Evolutionary conservation across 805 yeast species (phyloP).

Genomic region (Zygosaccharomyces kombuchaensis): DNA sequence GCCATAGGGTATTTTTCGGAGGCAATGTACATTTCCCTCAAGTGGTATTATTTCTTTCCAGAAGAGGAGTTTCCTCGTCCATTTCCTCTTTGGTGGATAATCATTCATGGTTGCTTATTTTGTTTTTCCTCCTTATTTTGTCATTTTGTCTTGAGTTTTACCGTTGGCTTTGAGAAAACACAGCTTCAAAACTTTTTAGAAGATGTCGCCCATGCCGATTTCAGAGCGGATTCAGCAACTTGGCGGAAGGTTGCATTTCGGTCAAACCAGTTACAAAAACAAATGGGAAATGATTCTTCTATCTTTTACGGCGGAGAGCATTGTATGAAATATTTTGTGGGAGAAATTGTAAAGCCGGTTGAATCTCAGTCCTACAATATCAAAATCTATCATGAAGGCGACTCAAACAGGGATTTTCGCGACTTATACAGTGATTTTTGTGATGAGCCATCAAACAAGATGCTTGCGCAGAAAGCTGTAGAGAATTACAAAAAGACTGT

Average conservation of each 20-base stretch:
- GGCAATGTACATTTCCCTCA: too few relatives aligned
- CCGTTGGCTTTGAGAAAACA: too few relatives aligned
- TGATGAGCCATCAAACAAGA: not conserved
- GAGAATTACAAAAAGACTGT: slow-evolving; percentile 1
- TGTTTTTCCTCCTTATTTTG: too few relatives aligned
- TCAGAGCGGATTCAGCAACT: not conserved
- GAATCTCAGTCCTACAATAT: not conserved
- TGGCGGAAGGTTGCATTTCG: not conserved
- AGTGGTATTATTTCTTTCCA: too few relatives aligned
- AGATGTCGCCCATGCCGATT: not conserved
- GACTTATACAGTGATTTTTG: not conserved
- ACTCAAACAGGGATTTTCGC: too few relatives aligned
- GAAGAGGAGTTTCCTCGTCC: too few relatives aligned
- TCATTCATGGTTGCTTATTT: too few relatives aligned
- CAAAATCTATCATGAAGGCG: not conserved
- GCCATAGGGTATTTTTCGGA: too few relatives aligned
- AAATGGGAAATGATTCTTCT: not conserved
- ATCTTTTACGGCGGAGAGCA: not conserved
- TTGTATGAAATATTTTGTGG: not conserved
- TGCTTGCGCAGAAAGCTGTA: not conserved
- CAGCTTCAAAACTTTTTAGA: not conserved
- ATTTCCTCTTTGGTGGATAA: too few relatives aligned
- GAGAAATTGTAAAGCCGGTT: not conserved
- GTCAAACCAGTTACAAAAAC: not conserved
- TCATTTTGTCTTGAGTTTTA: too few relatives aligned